A percentile compares a stretch with the other conserved stretches of the same genome.
These are phyloP conservation scores for Penicillium mononematosum DNA, from an alignment of 495 filamentous ascomycete species.

Conservation along the genomic window DNA sequence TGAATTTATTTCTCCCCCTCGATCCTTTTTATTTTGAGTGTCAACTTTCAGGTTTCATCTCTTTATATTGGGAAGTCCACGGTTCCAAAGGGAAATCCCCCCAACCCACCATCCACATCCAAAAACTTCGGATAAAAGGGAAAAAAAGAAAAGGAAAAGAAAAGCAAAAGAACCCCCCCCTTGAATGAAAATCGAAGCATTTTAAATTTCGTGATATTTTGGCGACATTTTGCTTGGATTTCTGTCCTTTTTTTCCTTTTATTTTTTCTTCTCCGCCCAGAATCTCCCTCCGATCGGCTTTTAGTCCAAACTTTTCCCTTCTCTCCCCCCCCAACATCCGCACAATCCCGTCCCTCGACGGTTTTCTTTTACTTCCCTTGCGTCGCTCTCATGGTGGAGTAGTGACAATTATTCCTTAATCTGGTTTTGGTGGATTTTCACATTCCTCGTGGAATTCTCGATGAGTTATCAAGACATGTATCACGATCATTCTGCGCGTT, in stretches of 20 bases:
- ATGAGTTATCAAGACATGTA: slow-evolving; percentile 64
- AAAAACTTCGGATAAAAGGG: not conserved
- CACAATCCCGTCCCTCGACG: slow-evolving; percentile 19
- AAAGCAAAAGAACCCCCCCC: not conserved
- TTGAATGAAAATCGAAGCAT: slow-evolving; percentile 4
- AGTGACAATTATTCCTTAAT: slow-evolving; percentile 33
- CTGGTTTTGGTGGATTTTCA: slow-evolving; percentile 43
- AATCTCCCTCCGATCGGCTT: slow-evolving; percentile 24
- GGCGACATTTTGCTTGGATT: too few relatives aligned
- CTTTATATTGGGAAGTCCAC: not conserved
- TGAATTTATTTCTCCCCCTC: slow-evolving; percentile 18
- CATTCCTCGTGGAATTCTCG: slow-evolving; percentile 43
- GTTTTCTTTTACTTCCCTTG: slow-evolving; percentile 2
- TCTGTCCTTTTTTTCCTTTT: slow-evolving; percentile 11
- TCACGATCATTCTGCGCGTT: slow-evolving; percentile 59
- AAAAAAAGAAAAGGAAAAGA: not conserved
- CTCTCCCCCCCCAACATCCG: slow-evolving; percentile 6
- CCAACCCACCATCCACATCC: not conserved
- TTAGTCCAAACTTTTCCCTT: slow-evolving; percentile 25
- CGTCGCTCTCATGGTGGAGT: slow-evolving; percentile 32
- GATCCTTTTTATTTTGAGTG: slow-evolving; percentile 12
- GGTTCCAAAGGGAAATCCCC: not conserved
- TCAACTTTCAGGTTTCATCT: not conserved
- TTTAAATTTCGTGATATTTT: not conserved
- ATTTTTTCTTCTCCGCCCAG: slow-evolving; percentile 20